These are phyloP conservation scores for Globisporangium solare DNA, from an alignment of 352 stramenopile species.

Conservation along the genomic window DNA sequence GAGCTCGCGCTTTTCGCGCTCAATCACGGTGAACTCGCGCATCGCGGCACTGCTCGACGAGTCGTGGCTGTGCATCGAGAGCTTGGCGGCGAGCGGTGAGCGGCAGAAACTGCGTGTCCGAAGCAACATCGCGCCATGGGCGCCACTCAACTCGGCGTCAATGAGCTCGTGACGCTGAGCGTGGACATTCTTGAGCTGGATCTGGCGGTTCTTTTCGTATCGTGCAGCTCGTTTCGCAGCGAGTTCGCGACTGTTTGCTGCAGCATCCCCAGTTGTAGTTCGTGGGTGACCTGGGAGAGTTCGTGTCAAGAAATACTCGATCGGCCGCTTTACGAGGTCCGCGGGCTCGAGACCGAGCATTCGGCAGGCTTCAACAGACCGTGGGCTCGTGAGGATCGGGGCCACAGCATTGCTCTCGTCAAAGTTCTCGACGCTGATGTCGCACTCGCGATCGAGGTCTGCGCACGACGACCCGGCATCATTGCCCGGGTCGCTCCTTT, in stretches of 20 bases:
- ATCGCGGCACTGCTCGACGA: conserved; percentile 11
- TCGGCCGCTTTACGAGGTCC: conserved; percentile 49
- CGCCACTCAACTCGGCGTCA: conserved; percentile 36
- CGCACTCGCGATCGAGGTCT: conserved; percentile 7
- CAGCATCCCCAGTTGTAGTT: neutral
- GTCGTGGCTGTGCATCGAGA: conserved; percentile 18
- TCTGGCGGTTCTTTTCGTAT: conserved; percentile 53
- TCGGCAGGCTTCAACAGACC: conserved; percentile 62
- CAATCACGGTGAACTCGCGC: conserved; percentile 51
- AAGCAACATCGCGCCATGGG: conserved; percentile 49
- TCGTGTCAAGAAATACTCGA: conserved; percentile 52
- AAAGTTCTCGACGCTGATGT: conserved; percentile 63
- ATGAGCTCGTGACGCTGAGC: conserved; percentile 53
- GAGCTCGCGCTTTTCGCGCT: conserved; percentile 60
- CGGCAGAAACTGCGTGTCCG: conserved; percentile 49
- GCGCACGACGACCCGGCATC: conserved; percentile 5
- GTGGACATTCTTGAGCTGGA: conserved; percentile 46
- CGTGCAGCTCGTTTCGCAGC: conserved; percentile 47
- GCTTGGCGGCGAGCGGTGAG: conserved; percentile 34
- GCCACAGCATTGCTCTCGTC: conserved; percentile 31
- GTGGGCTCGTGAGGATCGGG: conserved; percentile 58
- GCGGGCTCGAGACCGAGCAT: conserved; percentile 70
- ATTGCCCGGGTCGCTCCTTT: neutral
- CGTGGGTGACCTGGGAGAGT: neutral
- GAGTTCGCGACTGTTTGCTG: conserved; percentile 28